Evolutionary conservation across 257 asterid genomes (phyloP).

Genomic region (Nemophila menziesii): DNA sequence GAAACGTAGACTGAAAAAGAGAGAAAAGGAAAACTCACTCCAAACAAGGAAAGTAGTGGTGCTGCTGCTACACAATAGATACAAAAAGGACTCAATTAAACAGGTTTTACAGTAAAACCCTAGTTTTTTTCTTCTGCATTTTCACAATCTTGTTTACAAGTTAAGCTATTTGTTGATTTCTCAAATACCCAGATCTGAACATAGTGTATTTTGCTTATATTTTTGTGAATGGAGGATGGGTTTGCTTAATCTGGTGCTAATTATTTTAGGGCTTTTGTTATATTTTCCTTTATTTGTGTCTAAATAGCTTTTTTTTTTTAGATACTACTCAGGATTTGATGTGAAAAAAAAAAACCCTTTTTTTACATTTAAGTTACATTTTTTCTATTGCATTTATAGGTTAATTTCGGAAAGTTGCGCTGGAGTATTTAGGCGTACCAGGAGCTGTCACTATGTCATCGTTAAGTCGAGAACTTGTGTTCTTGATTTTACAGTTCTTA

Average conservation of each 20-base stretch:
- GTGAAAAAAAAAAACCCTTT: background rate
- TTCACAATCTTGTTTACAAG: background rate
- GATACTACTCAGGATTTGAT: background rate
- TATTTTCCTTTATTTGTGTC: too few species aligned
- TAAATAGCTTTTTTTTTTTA: too few species aligned
- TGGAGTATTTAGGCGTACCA: conserved; percentile 96
- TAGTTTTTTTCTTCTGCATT: background rate
- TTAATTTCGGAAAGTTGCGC: conserved; percentile 52
- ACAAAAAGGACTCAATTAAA: too few species aligned
- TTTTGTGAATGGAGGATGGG: background rate
- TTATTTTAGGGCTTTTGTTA: background rate
- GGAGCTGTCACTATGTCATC: conserved; percentile 95
- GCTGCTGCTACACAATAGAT: too few species aligned
- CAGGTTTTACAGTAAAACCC: background rate
- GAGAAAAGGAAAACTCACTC: too few species aligned
- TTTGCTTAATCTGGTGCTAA: background rate
- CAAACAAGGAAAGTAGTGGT: too few species aligned
- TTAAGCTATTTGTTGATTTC: background rate
- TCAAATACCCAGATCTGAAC: background rate
- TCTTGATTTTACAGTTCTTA: conserved; percentile 88
- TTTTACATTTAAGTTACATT: background rate
- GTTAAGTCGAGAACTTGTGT: conserved; percentile 95
- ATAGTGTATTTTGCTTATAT: background rate
- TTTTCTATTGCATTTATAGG: conserved; percentile 15
- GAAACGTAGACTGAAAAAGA: too few species aligned